These are phyloP conservation scores for Zymoseptoria crescenta DNA, from an alignment of 2,329 filamentous ascomycete species.

Conservation along the genomic window DNA sequence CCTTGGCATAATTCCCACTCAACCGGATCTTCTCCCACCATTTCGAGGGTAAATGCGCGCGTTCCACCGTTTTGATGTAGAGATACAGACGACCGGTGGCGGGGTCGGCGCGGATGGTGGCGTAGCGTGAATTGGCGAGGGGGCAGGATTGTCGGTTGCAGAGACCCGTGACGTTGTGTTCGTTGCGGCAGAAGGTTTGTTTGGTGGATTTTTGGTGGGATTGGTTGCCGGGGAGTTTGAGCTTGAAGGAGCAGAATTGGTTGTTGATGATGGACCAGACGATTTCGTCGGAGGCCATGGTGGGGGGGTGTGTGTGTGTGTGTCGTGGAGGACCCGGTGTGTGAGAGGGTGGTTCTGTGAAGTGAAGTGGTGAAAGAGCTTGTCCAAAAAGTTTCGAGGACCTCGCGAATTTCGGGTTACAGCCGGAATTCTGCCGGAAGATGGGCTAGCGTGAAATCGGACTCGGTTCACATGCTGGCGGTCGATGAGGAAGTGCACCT, in stretches of 20 bases:
- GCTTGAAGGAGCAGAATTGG: constrained; percentile 89
- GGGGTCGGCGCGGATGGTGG: constrained; percentile 78
- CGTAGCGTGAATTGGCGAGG: constrained; percentile 85
- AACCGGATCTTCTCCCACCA: constrained; percentile 92
- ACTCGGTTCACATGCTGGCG: no score
- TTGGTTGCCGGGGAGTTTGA: constrained; percentile 51
- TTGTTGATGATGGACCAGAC: constrained; percentile 96
- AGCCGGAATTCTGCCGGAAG: not conserved
- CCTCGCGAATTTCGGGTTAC: no score
- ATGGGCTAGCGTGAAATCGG: not conserved
- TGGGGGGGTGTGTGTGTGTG: no score
- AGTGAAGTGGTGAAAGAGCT: not conserved
- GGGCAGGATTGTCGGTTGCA: constrained; percentile 86
- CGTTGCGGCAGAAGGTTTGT: constrained; percentile 93
- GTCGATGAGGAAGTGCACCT: no score
- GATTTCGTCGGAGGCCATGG: constrained; percentile 89
- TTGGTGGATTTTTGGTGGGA: constrained; percentile 59
- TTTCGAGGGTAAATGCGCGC: constrained; percentile 78
- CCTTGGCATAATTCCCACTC: constrained; percentile 82
- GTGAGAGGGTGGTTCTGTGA: not conserved
- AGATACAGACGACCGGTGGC: constrained; percentile 78
- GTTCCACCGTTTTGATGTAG: constrained; percentile 93
- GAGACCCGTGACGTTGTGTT: constrained; percentile 48
- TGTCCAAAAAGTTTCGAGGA: no score
- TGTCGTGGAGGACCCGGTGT: not conserved